Evolutionary conservation across 306 rosid species (phyloP).

Genomic region (Vachellia pachyceras): DNA sequence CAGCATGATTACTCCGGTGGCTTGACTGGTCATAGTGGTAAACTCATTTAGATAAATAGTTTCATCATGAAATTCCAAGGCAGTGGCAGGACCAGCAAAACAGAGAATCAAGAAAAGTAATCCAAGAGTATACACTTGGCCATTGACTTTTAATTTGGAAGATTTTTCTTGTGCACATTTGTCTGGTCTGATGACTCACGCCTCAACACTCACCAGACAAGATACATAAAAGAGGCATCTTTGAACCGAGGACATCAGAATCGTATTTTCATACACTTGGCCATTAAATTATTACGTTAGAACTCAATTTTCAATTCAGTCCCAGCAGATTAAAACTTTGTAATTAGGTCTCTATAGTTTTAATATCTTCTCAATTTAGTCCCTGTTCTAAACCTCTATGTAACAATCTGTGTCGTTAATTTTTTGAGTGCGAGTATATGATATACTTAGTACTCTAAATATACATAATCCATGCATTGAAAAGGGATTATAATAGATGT

Average conservation of each 20-base stretch:
- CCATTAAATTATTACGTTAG: background rate
- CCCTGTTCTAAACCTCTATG: background rate
- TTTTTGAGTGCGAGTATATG: background rate
- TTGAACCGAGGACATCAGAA: constrained; percentile 19
- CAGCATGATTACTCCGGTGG: background rate
- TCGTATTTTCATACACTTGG: background rate
- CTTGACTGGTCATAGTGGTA: background rate
- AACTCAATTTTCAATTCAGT: background rate
- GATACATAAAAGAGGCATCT: constrained; percentile 28
- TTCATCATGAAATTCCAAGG: background rate
- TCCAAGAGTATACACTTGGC: background rate
- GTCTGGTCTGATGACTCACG: constrained; percentile 12
- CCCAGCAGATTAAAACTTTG: background rate
- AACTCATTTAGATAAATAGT: background rate
- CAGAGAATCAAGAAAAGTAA: background rate
- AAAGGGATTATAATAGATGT: background rate
- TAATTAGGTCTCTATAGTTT: background rate
- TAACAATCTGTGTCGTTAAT: background rate
- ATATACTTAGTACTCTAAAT: too few species aligned
- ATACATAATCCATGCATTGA: background rate
- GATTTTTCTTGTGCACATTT: background rate
- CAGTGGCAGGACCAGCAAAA: background rate
- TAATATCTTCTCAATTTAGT: background rate
- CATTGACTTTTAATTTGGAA: background rate
- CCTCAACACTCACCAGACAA: background rate